phyloP scores from a whole-genome alignment of 139 green algal genomes.

The Closterium sp. region DNA sequence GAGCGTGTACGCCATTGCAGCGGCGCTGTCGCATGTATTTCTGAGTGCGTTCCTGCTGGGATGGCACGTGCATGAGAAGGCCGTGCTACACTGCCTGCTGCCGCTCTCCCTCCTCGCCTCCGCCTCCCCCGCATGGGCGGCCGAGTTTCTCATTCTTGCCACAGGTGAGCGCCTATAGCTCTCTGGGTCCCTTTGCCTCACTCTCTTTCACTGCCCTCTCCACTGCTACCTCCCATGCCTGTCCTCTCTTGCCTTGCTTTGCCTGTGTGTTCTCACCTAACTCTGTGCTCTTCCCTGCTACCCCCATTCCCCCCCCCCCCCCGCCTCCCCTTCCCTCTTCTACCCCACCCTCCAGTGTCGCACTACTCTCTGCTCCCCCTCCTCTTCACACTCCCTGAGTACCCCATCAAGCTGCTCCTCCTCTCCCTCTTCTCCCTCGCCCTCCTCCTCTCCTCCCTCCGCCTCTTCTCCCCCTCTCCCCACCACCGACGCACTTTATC shows the following conservation, averaged over 20 bases:
- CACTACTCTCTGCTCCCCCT: conserved; percentile 79
- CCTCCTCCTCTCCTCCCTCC: conserved; percentile 5
- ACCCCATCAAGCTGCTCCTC: conserved; percentile 72
- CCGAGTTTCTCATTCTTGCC: conserved; percentile 31
- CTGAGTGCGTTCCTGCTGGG: conserved; percentile 83
- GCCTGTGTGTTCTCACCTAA: no score
- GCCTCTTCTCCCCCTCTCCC: not conserved
- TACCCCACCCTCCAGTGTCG: conserved; percentile 25
- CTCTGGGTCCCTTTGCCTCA: not conserved
- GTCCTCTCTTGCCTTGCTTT: no score
- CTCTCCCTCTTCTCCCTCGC: conserved; percentile 16
- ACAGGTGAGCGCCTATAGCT: conserved; percentile 21
- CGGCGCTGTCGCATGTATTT: conserved; percentile 39
- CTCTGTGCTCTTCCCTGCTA: not conserved
- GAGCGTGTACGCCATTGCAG: conserved; percentile 1
- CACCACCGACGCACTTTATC: not conserved
- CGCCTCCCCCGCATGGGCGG: not conserved
- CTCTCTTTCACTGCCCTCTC: not conserved
- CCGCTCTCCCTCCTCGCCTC: conserved; percentile 59
- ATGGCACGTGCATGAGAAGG: conserved; percentile 98
- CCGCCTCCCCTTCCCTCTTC: not conserved
- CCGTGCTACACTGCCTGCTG: conserved; percentile 71
- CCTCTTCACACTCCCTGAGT: conserved; percentile 73
- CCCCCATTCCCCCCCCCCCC: not conserved
- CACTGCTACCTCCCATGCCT: not conserved